Evolutionary conservation across 1,284 basidiomycete species (phyloP).

Genomic region (Fomes fomentarius): DNA sequence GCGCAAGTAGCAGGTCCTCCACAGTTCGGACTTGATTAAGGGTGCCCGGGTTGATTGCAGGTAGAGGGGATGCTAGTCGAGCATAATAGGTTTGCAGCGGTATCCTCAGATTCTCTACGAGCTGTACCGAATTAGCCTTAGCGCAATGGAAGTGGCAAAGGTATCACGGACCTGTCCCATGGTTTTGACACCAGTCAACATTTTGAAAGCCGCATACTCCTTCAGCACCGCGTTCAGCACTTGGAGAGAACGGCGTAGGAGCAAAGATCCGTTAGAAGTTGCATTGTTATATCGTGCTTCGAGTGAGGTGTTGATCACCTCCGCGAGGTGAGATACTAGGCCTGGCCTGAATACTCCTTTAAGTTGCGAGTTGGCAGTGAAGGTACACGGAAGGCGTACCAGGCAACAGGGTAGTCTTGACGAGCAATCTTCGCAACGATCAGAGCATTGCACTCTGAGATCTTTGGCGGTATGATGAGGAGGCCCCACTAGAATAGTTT

Average conservation of each 20-base stretch:
- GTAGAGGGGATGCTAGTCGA: conserved; percentile 50
- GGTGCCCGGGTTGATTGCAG: conserved; percentile 43
- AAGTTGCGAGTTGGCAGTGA: background rate
- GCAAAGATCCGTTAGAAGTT: conserved; percentile 49
- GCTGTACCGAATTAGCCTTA: conserved; percentile 39
- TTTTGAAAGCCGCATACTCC: conserved; percentile 69
- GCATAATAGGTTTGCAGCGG: conserved; percentile 63
- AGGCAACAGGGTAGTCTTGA: conserved; percentile 67
- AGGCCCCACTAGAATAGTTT: background rate
- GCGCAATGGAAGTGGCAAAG: too few relatives aligned
- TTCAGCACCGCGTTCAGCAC: conserved; percentile 67
- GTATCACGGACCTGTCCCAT: conserved; percentile 61
- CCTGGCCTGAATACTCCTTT: conserved; percentile 52
- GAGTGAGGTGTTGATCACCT: conserved; percentile 54
- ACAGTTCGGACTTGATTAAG: conserved; percentile 38
- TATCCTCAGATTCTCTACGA: conserved; percentile 55
- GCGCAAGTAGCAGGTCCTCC: conserved; percentile 62
- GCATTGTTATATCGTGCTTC: conserved; percentile 48
- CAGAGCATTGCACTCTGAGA: conserved; percentile 72
- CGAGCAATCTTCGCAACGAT: conserved; percentile 74
- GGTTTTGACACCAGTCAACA: conserved; percentile 64
- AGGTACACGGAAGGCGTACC: conserved; percentile 44
- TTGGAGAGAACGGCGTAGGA: conserved; percentile 62
- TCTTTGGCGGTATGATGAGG: conserved; percentile 43
- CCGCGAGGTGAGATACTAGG: conserved; percentile 61